phyloP scores from a whole-genome alignment of 495 filamentous ascomycete species.

The Extremus antarcticus region DNA sequence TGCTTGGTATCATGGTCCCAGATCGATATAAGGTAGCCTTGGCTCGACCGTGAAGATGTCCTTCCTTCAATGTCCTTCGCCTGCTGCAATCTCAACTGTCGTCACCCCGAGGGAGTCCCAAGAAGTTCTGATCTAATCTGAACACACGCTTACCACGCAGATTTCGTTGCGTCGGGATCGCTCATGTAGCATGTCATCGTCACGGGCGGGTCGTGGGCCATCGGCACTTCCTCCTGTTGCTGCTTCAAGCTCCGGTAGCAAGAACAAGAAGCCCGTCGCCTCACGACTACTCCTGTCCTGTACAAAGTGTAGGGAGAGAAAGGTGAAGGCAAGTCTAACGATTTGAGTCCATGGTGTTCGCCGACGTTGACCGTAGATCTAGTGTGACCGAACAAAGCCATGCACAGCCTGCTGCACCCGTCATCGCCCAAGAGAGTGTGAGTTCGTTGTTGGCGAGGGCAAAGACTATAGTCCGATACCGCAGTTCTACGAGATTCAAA shows the following conservation, averaged over 20 bases:
- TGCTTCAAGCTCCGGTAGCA: background rate
- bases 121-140: no score
- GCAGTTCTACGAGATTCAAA: conserved; percentile 33
- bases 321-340: conserved; percentile 29
- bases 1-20: no score
- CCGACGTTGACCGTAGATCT: background rate
- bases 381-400: conserved; percentile 41
- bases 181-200: conserved; percentile 4
- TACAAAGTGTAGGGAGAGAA: conserved; percentile 33
- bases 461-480: conserved; percentile 33
- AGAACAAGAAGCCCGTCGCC: conserved; percentile 17
- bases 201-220: conserved; percentile 1
- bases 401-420: conserved; percentile 39
- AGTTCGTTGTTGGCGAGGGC: conserved; percentile 36
- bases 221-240: background rate
- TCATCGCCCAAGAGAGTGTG: conserved; percentile 35
- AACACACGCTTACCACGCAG: no score
- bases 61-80: no score
- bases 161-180: background rate
- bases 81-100: no score
- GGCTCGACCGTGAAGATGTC: no score
- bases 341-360: background rate
- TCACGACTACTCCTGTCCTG: conserved; percentile 31
- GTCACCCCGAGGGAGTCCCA: no score
- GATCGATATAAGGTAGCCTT: no score